Conservation (phyloP, 345 rosid species). For the Boechera divaricarpa region DNA sequence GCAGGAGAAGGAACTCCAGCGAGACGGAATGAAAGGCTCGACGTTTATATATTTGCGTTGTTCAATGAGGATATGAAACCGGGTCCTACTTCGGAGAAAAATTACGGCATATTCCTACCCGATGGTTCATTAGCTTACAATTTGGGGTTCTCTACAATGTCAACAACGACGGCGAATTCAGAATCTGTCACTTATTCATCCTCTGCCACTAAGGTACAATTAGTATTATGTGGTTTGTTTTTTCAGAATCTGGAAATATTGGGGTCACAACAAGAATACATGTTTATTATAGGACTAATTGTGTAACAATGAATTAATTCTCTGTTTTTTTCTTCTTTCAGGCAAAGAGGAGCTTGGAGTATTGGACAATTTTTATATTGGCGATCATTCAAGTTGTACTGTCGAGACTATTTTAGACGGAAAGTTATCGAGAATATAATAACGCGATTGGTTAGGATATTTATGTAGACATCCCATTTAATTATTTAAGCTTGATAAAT, state of each 20-base stretch:
- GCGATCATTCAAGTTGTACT: conserved; percentile 63
- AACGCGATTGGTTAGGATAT: conserved; percentile 38
- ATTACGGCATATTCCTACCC: conserved; percentile 89
- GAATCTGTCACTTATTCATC: conserved; percentile 65
- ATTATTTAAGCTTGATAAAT: conserved; percentile 26
- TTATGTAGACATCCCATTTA: conserved; percentile 24
- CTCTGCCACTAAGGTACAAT: conserved; percentile 72
- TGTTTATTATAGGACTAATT: conserved; percentile 10
- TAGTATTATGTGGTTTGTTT: background rate
- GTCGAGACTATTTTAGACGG: conserved; percentile 54
- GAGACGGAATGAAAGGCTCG: conserved; percentile 64
- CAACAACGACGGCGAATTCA: conserved; percentile 54
- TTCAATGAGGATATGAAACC: conserved; percentile 94
- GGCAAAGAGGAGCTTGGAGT: conserved; percentile 72
- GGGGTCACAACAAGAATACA: background rate
- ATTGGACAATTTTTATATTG: conserved; percentile 74
- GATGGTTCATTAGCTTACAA: conserved; percentile 86
- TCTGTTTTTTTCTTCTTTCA: conserved; percentile 42
- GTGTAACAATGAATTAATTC: conserved; percentile 16
- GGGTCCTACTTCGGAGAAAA: conserved; percentile 88
- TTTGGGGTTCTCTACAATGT: conserved; percentile 71
- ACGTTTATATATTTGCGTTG: conserved; percentile 84
- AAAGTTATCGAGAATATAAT: conserved; percentile 16
- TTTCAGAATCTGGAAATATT: background rate
- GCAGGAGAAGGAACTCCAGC: conserved; percentile 85